Evolutionary conservation across 495 filamentous ascomycete species (phyloP).

Genomic region (Xylaria longipes): DNA sequence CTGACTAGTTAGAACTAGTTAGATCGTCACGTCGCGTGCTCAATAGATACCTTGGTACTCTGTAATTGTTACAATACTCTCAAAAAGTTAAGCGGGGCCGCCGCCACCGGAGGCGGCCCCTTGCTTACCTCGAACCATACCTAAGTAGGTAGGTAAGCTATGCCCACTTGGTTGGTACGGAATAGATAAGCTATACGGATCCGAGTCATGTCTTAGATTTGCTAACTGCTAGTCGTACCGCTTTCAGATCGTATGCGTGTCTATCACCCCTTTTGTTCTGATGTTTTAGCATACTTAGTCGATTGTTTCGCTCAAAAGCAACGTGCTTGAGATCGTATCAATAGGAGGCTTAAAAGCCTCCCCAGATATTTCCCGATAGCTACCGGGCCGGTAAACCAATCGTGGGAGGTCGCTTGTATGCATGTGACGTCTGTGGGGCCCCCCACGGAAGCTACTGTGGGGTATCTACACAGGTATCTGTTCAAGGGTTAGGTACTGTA

Average conservation of each 20-base stretch:
- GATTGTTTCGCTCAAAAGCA: not conserved
- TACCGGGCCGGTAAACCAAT: constrained; percentile 6
- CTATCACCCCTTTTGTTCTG: not conserved
- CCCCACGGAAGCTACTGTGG: not conserved
- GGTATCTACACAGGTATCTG: not conserved
- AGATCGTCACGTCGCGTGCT: not conserved
- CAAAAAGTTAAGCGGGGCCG: not conserved
- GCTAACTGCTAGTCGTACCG: not conserved
- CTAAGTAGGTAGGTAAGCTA: too few species aligned
- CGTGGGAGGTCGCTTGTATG: not conserved
- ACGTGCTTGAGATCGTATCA: not conserved
- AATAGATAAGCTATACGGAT: not conserved
- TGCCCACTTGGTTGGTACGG: not conserved
- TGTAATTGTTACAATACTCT: constrained; percentile 12
- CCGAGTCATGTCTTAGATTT: not conserved
- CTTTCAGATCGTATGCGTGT: not conserved
- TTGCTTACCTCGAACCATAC: not conserved
- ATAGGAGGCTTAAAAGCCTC: not conserved
- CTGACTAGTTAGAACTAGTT: not conserved
- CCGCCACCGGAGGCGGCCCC: constrained; percentile 10
- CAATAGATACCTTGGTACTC: too few species aligned
- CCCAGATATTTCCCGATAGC: constrained; percentile 1
- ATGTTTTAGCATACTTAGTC: not conserved
- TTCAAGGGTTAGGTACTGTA: not conserved
- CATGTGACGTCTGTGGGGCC: constrained; percentile 3